phyloP scores from a whole-genome alignment of 2,329 filamentous ascomycete genomes.

The Fusarium graminum region DNA sequence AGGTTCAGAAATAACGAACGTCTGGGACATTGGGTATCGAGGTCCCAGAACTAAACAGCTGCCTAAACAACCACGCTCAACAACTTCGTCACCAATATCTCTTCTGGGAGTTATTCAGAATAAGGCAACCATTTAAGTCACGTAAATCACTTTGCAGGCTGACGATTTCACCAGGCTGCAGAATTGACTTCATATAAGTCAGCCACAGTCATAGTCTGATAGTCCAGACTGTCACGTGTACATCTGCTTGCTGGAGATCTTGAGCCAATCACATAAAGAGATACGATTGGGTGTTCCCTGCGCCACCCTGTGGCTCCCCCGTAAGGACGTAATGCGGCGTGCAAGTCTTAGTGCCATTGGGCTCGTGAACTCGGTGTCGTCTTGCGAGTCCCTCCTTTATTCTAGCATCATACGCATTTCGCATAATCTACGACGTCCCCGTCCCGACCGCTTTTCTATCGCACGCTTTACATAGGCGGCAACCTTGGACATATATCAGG shows the following conservation, averaged over 20 bases:
- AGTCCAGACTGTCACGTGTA: conserved; percentile 37
- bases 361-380: conserved; percentile 52
- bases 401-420: conserved; percentile 47
- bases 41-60: conserved; percentile 6
- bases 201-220: conserved; percentile 33
- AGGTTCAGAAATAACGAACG: conserved; percentile 2
- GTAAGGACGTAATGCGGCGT: conserved; percentile 41
- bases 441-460: conserved; percentile 21
- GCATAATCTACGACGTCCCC: conserved; percentile 35
- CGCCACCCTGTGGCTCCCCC: conserved; percentile 48
- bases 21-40: conserved; percentile 8
- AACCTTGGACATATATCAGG: conserved; percentile 3
- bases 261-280: conserved; percentile 16
- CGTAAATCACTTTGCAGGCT: conserved; percentile 39
- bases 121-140: conserved; percentile 34
- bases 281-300: conserved; percentile 5
- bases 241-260: not conserved
- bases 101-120: not conserved
- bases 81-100: conserved; percentile 5
- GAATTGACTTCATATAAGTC: conserved; percentile 27
- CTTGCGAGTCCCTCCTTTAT: conserved; percentile 52
- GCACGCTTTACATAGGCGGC: conserved; percentile 6
- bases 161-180: conserved; percentile 46
- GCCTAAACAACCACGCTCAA: conserved; percentile 15
- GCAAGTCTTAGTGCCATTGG: conserved; percentile 50